phyloP scores from a whole-genome alignment of 225 moss, liverwort and hornwort genomes.

The Pseudoscleropodium purum region DNA sequence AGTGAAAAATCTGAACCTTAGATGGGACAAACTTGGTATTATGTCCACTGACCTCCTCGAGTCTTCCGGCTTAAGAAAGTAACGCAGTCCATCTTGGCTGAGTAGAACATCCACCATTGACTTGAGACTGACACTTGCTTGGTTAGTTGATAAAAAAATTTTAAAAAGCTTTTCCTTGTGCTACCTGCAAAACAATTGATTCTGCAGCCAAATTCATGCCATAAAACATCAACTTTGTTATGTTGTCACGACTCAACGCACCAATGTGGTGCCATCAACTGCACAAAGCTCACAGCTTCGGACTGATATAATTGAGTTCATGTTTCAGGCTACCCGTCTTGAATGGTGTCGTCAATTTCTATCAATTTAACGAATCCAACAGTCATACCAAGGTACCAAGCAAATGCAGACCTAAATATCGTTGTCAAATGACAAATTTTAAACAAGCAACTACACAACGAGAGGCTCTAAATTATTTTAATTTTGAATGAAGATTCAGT shows the following conservation, averaged over 20 bases:
- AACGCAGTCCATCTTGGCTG: neutral
- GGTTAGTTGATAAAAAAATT: neutral
- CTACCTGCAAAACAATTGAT: neutral
- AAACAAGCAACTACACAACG: neutral
- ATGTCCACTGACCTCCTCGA: neutral
- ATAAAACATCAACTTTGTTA: neutral
- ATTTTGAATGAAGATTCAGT: neutral
- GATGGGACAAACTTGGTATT: neutral
- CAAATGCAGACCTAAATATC: too few relatives aligned
- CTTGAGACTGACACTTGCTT: neutral
- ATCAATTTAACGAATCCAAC: neutral
- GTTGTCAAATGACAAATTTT: neutral
- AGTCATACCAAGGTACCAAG: neutral
- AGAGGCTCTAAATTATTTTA: neutral
- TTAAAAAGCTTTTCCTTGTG: neutral
- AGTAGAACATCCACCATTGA: too few relatives aligned
- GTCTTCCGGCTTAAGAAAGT: neutral
- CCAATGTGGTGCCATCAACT: neutral
- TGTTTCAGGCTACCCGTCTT: neutral
- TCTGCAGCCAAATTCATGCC: neutral
- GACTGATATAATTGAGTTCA: neutral
- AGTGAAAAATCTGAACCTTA: neutral
- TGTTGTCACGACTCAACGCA: neutral
- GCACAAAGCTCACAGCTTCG: neutral
- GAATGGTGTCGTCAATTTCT: neutral